Percentiles rank a stretch among this genome's conserved stretches.
phyloP scores from a whole-genome alignment of 2,329 filamentous ascomycete genomes.

The Talaromyces sp. region DNA sequence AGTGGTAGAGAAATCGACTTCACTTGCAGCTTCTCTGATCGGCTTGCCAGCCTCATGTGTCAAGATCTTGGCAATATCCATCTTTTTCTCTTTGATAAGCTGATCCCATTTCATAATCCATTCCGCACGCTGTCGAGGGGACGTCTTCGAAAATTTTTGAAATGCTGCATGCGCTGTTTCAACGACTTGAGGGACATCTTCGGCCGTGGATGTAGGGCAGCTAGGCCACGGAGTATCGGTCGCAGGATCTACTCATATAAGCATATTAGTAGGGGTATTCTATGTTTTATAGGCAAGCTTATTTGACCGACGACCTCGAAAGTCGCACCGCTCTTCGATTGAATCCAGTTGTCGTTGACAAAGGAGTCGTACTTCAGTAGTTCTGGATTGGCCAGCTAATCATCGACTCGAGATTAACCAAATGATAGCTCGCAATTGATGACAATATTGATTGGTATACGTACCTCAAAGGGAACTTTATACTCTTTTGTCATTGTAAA shows the following conservation, averaged over 20 bases:
- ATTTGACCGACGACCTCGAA: slow-evolving; percentile 50
- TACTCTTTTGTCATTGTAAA: slow-evolving; percentile 33
- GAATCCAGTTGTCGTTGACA: slow-evolving; percentile 48
- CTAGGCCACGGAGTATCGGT: slow-evolving; percentile 18
- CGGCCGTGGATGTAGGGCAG: slow-evolving; percentile 16
- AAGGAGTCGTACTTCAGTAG: slow-evolving; percentile 51
- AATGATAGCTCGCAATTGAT: background rate
- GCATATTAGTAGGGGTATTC: background rate
- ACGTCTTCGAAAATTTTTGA: slow-evolving; percentile 60
- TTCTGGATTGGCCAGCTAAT: slow-evolving; percentile 45
- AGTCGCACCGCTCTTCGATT: slow-evolving; percentile 45
- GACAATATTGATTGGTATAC: background rate
- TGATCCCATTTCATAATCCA: slow-evolving; percentile 79
- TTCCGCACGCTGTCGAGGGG: slow-evolving; percentile 69
- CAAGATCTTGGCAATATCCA: slow-evolving; percentile 77
- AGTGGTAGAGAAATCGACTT: slow-evolving; percentile 68
- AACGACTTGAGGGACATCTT: slow-evolving; percentile 18
- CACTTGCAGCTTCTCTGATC: slow-evolving; percentile 67
- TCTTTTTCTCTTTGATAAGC: slow-evolving; percentile 70
- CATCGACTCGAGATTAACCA: background rate
- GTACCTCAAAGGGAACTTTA: slow-evolving; percentile 38
- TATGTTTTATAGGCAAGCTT: background rate
- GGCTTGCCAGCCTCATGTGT: slow-evolving; percentile 92
- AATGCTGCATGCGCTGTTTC: slow-evolving; percentile 39
- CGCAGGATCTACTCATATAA: slow-evolving; percentile 15